Evolutionary conservation across 1,139 yeast genomes (phyloP), one percentile per base, ranked within the genome.

Genomic region (Saccharomyces hybrid): DNA sequence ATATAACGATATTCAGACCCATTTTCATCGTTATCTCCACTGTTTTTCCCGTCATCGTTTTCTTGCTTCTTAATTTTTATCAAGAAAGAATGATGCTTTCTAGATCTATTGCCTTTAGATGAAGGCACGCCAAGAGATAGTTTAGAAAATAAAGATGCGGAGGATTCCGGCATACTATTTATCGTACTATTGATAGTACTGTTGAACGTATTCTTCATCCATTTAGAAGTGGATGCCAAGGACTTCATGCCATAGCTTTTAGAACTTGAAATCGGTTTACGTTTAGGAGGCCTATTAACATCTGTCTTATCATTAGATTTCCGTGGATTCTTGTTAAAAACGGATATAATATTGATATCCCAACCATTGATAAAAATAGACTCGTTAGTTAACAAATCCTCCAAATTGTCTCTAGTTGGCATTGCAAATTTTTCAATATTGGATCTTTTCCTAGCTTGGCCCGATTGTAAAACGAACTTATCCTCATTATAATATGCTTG

Each of bases 321-420:
- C 42, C 42, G 23, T 3, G 42, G 1, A 34, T 14, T 27, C 26
- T 49, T 51, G 9, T 61, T 63, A 34, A 70, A 67, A 0, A 87
- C 95, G 0, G 91, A 88, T 31, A 81, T 79, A 9, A 89, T 79
- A 62, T 86, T 86, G 31, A 88, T 61, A 58, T 77, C 79, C 57
- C 81, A 65, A 3, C 86, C 88, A 68, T 86, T 83, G 48, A 75
- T 70, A 63, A 72, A 86, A 16, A 72, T 71, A 58, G 78, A 72
- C 49, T 75, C 79, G 16, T 76, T 74, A 1, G 76, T 68, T 3
- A 78, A 60, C 47, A 73, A 77, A 49, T 78, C 67, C 59, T 81
- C 78, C 2, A 86, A 76, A 11, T 82, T 80, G 44, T 80, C 81
- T 53, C 66, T 82, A 66, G 72, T 80, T 60, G 72, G 85, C 75